These are phyloP conservation scores for Flaveria linearis DNA, from an alignment of 129 eudicot genomes.

Conservation along the genomic window DNA sequence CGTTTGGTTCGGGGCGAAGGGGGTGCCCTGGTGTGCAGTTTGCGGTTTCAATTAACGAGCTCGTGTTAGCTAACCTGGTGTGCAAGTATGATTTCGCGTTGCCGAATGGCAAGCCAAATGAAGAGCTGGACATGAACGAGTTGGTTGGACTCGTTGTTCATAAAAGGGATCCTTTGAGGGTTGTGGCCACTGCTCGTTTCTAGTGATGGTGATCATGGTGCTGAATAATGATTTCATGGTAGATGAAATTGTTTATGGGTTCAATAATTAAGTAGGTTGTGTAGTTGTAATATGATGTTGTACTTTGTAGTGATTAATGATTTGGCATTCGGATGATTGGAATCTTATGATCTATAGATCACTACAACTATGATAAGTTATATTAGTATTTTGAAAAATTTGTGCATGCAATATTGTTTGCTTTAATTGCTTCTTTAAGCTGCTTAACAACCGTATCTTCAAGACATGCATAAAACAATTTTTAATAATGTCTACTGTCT, in stretches of 20 bases:
- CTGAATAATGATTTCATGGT: conserved; percentile 1
- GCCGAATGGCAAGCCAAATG: conserved; percentile 34
- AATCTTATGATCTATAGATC: neutral
- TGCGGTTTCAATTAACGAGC: conserved; percentile 40
- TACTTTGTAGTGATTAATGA: neutral
- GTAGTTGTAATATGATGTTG: neutral
- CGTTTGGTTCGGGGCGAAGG: conserved; percentile 49
- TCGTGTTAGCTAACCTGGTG: conserved; percentile 48
- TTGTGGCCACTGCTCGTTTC: conserved; percentile 20
- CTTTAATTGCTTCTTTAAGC: no score
- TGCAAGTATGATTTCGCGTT: conserved; percentile 42
- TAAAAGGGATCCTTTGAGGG: conserved; percentile 41
- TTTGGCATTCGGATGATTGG: neutral
- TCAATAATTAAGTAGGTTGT: neutral
- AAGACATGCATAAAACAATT: no score
- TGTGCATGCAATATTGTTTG: no score
- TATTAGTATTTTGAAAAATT: no score
- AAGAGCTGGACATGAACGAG: conserved; percentile 53
- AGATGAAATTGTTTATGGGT: neutral
- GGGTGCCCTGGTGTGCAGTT: conserved; percentile 61
- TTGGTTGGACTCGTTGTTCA: conserved; percentile 32
- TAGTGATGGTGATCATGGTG: conserved; percentile 2
- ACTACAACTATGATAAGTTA: neutral
- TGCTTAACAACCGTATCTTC: no score
- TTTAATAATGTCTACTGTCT: no score